A percentile compares a stretch with the other conserved stretches of the same genome.
Evolutionary conservation across 371 early-diverging fungal species (phyloP).

Genomic region (Syncephalastrum sp.): DNA sequence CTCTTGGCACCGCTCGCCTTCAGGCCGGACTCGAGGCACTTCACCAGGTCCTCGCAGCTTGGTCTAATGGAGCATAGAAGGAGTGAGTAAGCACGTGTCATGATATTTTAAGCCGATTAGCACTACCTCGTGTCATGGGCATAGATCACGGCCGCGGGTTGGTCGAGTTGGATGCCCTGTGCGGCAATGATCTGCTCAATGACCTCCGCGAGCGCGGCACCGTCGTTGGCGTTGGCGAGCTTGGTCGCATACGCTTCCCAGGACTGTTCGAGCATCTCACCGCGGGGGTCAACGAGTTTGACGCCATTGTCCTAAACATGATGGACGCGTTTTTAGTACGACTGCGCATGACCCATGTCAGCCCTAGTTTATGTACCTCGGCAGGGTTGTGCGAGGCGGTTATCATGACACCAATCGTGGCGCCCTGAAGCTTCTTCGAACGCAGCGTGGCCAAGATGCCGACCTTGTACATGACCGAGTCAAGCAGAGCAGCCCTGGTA

Average conservation of each 20-base stretch:
- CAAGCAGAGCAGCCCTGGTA: constrained; percentile 74
- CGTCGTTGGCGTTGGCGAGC: constrained; percentile 87
- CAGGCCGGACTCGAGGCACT: constrained; percentile 81
- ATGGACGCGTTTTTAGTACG: not conserved
- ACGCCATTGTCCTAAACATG: constrained; percentile 95
- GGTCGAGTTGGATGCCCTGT: constrained; percentile 71
- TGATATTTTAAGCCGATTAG: constrained; percentile 4
- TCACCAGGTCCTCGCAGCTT: constrained; percentile 81
- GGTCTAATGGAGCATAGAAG: constrained; percentile 49
- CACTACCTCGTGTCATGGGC: constrained; percentile 92
- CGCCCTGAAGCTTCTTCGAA: constrained; percentile 83
- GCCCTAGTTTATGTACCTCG: constrained; percentile 46
- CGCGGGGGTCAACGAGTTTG: constrained; percentile 98
- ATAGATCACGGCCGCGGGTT: constrained; percentile 72
- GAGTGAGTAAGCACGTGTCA: not conserved
- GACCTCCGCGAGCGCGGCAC: constrained; percentile 61
- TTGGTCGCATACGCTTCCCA: constrained; percentile 95
- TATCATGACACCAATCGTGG: constrained; percentile 97
- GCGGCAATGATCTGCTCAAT: constrained; percentile 65
- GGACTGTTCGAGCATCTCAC: constrained; percentile 97
- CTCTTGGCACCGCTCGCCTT: constrained; percentile 66
- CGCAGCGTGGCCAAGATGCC: constrained; percentile 93
- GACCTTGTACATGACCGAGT: constrained; percentile 92
- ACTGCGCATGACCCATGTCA: too few species aligned
- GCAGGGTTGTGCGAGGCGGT: constrained; percentile 99